These are phyloP conservation scores for Arthrinium puccinioides DNA, from an alignment of 2,329 filamentous ascomycete genomes.

Conservation along the genomic window DNA sequence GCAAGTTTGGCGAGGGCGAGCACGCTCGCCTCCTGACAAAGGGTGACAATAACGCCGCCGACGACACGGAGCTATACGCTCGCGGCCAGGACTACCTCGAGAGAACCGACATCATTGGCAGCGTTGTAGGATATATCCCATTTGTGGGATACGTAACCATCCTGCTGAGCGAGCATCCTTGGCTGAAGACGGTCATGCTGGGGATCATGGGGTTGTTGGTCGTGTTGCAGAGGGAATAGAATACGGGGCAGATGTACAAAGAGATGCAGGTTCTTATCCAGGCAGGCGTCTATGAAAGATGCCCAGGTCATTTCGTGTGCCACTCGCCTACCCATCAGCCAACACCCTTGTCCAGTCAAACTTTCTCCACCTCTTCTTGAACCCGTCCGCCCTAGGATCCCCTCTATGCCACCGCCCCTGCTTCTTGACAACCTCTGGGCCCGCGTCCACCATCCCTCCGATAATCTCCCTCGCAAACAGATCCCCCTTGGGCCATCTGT, in stretches of 20 bases:
- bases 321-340: constrained; percentile 26
- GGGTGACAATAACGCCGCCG: constrained; percentile 90
- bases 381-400: constrained; percentile 65
- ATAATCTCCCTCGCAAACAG: constrained; percentile 88
- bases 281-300: no score
- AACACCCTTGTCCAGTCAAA: constrained; percentile 78
- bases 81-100: constrained; percentile 79
- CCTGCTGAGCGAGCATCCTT: constrained; percentile 87
- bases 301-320: no score
- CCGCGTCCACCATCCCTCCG: constrained; percentile 83
- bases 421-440: constrained; percentile 76
- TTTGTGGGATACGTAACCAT: constrained; percentile 98
- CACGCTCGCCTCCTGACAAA: constrained; percentile 81
- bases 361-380: constrained; percentile 79
- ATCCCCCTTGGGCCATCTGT: constrained; percentile 83
- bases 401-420: constrained; percentile 78
- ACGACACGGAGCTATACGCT: constrained; percentile 88
- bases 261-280: no score
- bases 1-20: constrained; percentile 58
- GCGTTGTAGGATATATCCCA: constrained; percentile 84
- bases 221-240: constrained; percentile 79
- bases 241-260: no score
- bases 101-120: constrained; percentile 86
- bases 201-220: constrained; percentile 93
- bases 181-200: constrained; percentile 92